These are phyloP conservation scores for Thermomucor indicae-seudaticae DNA, from an alignment of 371 early-diverging fungal species.

Conservation along the genomic window DNA sequence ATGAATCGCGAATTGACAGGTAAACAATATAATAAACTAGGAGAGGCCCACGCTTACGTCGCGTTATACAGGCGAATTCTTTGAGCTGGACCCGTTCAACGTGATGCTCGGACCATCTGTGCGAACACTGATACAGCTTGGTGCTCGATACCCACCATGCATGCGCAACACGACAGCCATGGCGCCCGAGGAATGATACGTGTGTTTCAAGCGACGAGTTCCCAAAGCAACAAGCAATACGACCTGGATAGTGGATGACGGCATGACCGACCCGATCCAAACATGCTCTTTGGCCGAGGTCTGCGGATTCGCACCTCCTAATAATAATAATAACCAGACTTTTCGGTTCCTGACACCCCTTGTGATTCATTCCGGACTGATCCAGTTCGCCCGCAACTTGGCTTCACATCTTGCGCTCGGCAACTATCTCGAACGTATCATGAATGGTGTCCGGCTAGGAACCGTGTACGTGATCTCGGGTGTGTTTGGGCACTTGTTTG, in stretches of 20 bases:
- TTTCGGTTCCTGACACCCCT: conserved; percentile 71
- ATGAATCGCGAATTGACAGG: conserved; percentile 12
- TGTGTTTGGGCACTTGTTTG: conserved; percentile 52
- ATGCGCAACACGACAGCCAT: conserved; percentile 38
- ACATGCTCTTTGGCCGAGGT: conserved; percentile 38
- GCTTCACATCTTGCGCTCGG: conserved; percentile 56
- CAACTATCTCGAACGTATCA: conserved; percentile 60
- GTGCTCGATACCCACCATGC: conserved; percentile 50
- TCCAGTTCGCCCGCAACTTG: conserved; percentile 68
- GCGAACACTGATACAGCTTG: conserved; percentile 34
- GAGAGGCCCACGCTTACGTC: no score
- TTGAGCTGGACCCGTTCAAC: conserved; percentile 20
- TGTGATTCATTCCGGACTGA: conserved; percentile 71
- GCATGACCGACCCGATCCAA: conserved; percentile 1
- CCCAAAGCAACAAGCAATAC: background rate
- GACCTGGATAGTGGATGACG: conserved; percentile 2
- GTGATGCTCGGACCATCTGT: conserved; percentile 19
- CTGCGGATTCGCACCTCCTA: conserved; percentile 47
- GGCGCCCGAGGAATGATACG: conserved; percentile 21
- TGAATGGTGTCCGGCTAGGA: conserved; percentile 63
- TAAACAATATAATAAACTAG: background rate
- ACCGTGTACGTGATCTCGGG: conserved; percentile 56
- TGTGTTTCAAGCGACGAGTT: conserved; percentile 13
- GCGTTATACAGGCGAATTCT: conserved; percentile 16
- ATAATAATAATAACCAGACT: conserved; percentile 51